These are phyloP conservation scores for Neurospora sp. DNA, from an alignment of 495 filamentous ascomycete genomes.

Conservation along the genomic window DNA sequence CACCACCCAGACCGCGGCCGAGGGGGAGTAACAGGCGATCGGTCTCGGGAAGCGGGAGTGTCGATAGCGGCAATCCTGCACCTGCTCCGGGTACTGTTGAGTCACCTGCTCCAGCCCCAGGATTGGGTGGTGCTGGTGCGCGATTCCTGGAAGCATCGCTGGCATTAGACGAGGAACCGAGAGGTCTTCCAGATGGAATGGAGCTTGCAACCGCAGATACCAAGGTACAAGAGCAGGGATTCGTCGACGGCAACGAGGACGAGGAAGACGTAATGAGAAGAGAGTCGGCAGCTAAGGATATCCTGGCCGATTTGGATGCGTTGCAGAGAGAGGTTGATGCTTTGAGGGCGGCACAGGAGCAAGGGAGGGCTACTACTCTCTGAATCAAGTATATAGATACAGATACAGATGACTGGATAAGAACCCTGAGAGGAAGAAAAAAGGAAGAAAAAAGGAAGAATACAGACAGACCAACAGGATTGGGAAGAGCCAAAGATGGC, in stretches of 20 bases:
- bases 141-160: constrained; percentile 3
- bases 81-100: background rate
- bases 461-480: background rate
- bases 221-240: too few relatives aligned
- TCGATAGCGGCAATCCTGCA: constrained; percentile 15
- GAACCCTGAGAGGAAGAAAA: background rate
- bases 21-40: constrained; percentile 38
- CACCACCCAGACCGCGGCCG: constrained; percentile 50
- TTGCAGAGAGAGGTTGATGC: constrained; percentile 67
- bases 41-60: constrained; percentile 42
- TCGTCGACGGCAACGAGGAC: background rate
- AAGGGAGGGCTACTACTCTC: background rate
- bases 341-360: constrained; percentile 31
- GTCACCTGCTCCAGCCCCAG: background rate
- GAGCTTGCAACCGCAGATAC: background rate
- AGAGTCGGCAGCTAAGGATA: constrained; percentile 33
- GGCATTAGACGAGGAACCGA: constrained; percentile 9
- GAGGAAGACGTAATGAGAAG: background rate
- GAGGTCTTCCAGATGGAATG: background rate
- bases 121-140: constrained; percentile 5
- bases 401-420: background rate
- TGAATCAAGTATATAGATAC: background rate
- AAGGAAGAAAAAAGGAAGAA: background rate
- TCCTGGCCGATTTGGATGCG: constrained; percentile 56
- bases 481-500: background rate